Percentiles rank a stretch among this genome's conserved stretches.
These are phyloP conservation scores for Triticum timopheevii DNA, from an alignment of 176 grass and related monocot species.

Conservation along the genomic window DNA sequence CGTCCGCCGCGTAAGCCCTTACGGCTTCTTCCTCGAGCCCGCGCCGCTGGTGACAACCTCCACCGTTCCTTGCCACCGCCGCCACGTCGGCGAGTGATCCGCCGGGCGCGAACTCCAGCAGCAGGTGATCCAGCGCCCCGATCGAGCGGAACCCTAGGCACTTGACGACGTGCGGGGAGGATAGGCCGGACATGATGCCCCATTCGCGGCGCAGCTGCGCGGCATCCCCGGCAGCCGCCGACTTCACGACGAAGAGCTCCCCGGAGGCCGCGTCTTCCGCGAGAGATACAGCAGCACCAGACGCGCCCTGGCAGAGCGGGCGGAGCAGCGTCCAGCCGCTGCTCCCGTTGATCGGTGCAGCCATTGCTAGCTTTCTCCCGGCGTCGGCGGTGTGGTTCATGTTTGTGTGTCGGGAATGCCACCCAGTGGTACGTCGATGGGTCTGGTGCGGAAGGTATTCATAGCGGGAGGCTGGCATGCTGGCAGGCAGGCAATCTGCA, in stretches of 20 bases:
- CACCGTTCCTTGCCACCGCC: neutral
- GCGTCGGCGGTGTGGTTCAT: neutral
- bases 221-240: neutral
- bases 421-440: neutral
- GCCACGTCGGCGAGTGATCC: constrained; percentile 59
- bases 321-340: constrained; percentile 35
- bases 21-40: constrained; percentile 35
- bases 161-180: constrained; percentile 35
- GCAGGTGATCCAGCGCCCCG: neutral
- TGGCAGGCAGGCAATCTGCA: no score
- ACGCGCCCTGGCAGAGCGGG: constrained; percentile 26
- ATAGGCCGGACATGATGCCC: constrained; percentile 32
- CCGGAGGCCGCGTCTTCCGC: neutral
- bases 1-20: constrained; percentile 4
- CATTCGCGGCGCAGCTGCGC: constrained; percentile 35
- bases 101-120: constrained; percentile 55
- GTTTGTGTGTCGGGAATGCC: neutral
- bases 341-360: neutral
- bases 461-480: neutral
- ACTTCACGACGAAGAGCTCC: constrained; percentile 44
- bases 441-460: neutral
- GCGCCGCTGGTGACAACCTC: constrained; percentile 4
- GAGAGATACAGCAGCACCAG: constrained; percentile 31
- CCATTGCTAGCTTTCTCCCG: neutral
- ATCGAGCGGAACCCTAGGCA: constrained; percentile 24